These are phyloP conservation scores for Phylloporus scabripes DNA, from an alignment of 768 basidiomycete genomes.

Conservation along the genomic window DNA sequence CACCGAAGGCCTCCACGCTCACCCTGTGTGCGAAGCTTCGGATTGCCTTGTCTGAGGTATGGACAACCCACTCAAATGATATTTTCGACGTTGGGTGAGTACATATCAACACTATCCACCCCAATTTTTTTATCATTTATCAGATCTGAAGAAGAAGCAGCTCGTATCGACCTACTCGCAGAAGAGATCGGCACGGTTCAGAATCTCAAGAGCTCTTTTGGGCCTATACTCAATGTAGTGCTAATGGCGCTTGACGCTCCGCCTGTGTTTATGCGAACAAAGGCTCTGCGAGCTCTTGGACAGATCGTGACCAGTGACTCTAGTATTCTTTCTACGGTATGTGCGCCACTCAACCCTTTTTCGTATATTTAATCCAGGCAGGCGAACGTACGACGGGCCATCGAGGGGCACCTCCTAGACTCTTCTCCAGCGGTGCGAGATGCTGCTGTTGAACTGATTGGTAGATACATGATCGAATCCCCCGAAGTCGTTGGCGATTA, in stretches of 20 bases:
- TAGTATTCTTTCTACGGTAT: conserved; percentile 66
- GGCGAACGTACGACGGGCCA: conserved; percentile 76
- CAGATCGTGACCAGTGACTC: conserved; percentile 89
- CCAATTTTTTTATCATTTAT: conserved; percentile 5
- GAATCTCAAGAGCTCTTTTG: conserved; percentile 71
- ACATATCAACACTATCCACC: not conserved
- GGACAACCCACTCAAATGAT: conserved; percentile 63
- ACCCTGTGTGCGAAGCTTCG: conserved; percentile 56
- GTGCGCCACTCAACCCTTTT: not conserved
- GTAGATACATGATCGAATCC: conserved; percentile 92
- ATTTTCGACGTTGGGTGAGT: conserved; percentile 80
- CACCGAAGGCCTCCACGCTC: conserved; percentile 6
- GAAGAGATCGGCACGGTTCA: conserved; percentile 77
- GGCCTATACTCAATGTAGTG: conserved; percentile 76
- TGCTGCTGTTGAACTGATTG: conserved; percentile 93
- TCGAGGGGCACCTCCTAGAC: conserved; percentile 87
- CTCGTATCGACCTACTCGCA: conserved; percentile 61
- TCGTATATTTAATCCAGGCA: conserved; percentile 26
- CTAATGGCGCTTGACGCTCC: conserved; percentile 77
- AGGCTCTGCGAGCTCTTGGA: conserved; percentile 85
- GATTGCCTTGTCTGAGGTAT: conserved; percentile 60
- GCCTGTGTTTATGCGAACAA: conserved; percentile 89
- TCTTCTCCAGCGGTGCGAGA: conserved; percentile 93
- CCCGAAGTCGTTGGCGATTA: conserved; percentile 88
- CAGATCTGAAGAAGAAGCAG: conserved; percentile 68